phyloP scores from a whole-genome alignment of 1,284 basidiomycete species.

The Volvariella volvacea region DNA sequence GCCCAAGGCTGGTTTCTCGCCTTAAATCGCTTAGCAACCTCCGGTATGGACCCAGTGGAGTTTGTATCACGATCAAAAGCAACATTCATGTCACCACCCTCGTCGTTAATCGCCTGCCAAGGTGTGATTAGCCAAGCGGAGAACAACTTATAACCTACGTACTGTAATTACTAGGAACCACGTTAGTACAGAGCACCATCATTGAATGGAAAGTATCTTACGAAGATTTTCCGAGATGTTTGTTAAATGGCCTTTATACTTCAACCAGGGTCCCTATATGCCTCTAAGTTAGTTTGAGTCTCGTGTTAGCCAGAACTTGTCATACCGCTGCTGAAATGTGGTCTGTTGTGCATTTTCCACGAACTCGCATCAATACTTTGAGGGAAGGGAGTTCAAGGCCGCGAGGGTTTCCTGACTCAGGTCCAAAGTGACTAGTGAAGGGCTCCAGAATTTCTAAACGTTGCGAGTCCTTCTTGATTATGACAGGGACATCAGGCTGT shows the following conservation, averaged over 20 bases:
- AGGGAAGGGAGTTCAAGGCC: constrained; percentile 76
- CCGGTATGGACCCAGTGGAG: constrained; percentile 77
- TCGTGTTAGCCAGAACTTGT: not conserved
- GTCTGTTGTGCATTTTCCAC: constrained; percentile 98
- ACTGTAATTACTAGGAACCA: constrained; percentile 35
- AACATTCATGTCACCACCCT: constrained; percentile 85
- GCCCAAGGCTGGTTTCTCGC: constrained; percentile 85
- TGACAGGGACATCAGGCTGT: constrained; percentile 72
- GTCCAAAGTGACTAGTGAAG: constrained; percentile 75
- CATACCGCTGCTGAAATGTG: constrained; percentile 90
- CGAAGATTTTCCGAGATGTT: constrained; percentile 96
- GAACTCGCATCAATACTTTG: constrained; percentile 84
- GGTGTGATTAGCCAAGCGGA: not conserved
- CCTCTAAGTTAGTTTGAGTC: constrained; percentile 3
- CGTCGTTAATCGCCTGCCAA: constrained; percentile 79
- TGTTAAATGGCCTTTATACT: constrained; percentile 95
- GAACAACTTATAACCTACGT: constrained; percentile 7
- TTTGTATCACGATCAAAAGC: constrained; percentile 74
- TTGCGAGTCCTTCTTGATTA: constrained; percentile 76
- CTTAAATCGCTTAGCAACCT: constrained; percentile 84
- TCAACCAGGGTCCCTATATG: constrained; percentile 87
- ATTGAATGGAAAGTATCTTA: constrained; percentile 32
- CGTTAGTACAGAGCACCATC: not conserved
- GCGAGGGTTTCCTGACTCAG: constrained; percentile 38
- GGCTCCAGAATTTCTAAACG: constrained; percentile 87